phyloP scores from a whole-genome alignment of 306 rosid species.

The Lathyrus sativus region DNA sequence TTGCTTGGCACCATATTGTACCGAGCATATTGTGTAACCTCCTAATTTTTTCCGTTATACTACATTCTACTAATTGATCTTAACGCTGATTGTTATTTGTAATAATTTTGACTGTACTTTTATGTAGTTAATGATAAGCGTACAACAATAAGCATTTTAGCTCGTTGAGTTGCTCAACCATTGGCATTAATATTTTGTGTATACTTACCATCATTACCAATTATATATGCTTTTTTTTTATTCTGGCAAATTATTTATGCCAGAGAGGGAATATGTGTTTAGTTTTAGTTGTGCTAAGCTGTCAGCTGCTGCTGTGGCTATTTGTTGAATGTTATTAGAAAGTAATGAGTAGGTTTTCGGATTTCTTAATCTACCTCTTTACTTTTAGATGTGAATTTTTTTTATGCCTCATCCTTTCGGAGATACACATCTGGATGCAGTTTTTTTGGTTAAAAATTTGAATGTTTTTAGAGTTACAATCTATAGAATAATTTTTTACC shows the following conservation, averaged over 20 bases:
- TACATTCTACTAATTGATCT: constrained; percentile 17
- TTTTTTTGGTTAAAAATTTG: too few relatives aligned
- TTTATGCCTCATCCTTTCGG: too few relatives aligned
- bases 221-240: neutral
- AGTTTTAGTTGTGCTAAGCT: neutral
- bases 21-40: constrained; percentile 38
- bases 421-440: too few relatives aligned
- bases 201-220: neutral
- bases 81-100: constrained; percentile 18
- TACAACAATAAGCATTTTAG: constrained; percentile 10
- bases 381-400: too few relatives aligned
- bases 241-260: neutral
- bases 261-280: neutral
- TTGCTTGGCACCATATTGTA: constrained; percentile 36
- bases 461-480: too few relatives aligned
- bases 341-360: too few relatives aligned
- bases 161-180: neutral
- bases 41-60: neutral
- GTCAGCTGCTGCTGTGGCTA: neutral
- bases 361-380: too few relatives aligned
- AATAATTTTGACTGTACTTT: constrained; percentile 16
- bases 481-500: too few relatives aligned
- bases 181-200: constrained; percentile 10
- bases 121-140: constrained; percentile 21
- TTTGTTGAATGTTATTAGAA: too few relatives aligned